A percentile compares a stretch with the other conserved stretches of the same genome.
phyloP scores from a whole-genome alignment of 2,329 filamentous ascomycete genomes.

The Chlorencoelia australis region DNA sequence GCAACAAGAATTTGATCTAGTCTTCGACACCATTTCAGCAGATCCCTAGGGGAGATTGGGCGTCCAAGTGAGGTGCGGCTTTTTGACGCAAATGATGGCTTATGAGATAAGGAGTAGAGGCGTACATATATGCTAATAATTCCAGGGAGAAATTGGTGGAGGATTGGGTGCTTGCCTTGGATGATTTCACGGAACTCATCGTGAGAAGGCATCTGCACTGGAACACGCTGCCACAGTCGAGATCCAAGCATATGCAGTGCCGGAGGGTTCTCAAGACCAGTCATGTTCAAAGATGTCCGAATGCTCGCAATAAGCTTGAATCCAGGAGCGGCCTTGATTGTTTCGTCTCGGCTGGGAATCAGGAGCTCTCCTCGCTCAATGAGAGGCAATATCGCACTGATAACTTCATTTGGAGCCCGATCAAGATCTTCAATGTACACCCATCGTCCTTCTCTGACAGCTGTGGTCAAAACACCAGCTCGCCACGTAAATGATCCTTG shows the following conservation, averaged over 20 bases:
- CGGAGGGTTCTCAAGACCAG: conserved; percentile 56
- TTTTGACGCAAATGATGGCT: conserved; percentile 35
- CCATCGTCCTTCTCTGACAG: conserved; percentile 90
- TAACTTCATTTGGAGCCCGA: conserved; percentile 85
- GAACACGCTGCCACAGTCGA: conserved; percentile 76
- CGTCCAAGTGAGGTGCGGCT: conserved; percentile 38
- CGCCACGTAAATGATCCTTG: conserved; percentile 90
- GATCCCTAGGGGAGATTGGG: conserved; percentile 61
- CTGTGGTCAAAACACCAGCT: conserved; percentile 84
- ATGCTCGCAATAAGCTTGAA: conserved; percentile 92
- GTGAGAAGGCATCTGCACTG: conserved; percentile 53
- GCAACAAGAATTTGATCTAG: conserved; percentile 55
- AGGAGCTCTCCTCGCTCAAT: conserved; percentile 88
- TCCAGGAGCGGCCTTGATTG: conserved; percentile 67
- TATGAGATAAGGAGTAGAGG: conserved; percentile 35
- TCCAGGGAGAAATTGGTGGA: conserved; percentile 51
- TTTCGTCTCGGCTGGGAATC: conserved; percentile 82
- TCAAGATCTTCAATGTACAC: conserved; percentile 96
- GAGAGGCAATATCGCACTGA: conserved; percentile 84
- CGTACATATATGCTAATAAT: conserved; percentile 50
- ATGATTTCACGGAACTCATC: conserved; percentile 70
- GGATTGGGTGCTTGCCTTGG: conserved; percentile 55
- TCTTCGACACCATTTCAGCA: conserved; percentile 85
- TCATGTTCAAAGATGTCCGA: conserved; percentile 61
- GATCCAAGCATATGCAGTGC: conserved; percentile 64